A percentile compares a stretch with the other conserved stretches of the same genome.
phyloP scores from a whole-genome alignment of 768 basidiomycete genomes.

The Pleurotus eryngii region DNA sequence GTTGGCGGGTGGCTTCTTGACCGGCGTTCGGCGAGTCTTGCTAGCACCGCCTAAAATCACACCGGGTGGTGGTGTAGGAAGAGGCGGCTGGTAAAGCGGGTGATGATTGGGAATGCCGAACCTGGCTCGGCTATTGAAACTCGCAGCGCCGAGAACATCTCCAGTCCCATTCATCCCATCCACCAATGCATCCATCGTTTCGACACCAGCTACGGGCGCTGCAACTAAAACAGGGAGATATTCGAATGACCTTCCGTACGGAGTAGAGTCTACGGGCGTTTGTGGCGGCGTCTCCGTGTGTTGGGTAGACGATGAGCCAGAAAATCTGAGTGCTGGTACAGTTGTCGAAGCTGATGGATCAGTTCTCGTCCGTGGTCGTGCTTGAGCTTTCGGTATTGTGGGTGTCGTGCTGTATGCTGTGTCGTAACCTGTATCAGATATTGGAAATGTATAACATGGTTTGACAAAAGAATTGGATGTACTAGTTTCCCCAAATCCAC shows the following conservation, averaged over 20 bases:
- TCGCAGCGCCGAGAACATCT: slow-evolving; percentile 44
- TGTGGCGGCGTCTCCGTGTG: slow-evolving; percentile 71
- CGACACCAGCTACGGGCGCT: slow-evolving; percentile 75
- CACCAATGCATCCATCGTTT: slow-evolving; percentile 85
- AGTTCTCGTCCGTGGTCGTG: slow-evolving; percentile 53
- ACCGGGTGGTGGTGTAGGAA: slow-evolving; percentile 82
- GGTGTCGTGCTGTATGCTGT: slow-evolving; percentile 17
- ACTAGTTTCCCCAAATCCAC: background rate
- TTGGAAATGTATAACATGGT: slow-evolving; percentile 40
- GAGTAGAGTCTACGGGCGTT: slow-evolving; percentile 54
- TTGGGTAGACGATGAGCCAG: slow-evolving; percentile 63
- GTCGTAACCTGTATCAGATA: slow-evolving; percentile 30
- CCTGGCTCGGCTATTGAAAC: slow-evolving; percentile 45
- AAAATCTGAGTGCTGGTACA: slow-evolving; percentile 56
- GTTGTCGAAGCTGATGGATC: slow-evolving; percentile 49
- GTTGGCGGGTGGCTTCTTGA: slow-evolving; percentile 23
- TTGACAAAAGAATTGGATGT: slow-evolving; percentile 17
- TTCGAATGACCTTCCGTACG: slow-evolving; percentile 39
- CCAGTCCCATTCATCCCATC: slow-evolving; percentile 80
- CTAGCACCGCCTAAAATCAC: slow-evolving; percentile 60
- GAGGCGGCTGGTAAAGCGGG: slow-evolving; percentile 77
- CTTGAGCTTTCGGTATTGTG: slow-evolving; percentile 27
- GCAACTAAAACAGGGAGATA: slow-evolving; percentile 67
- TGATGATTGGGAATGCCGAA: slow-evolving; percentile 62
- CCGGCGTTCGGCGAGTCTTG: slow-evolving; percentile 19